These are phyloP conservation scores for Funneliformis mosseae DNA, from an alignment of 192 early-diverging fungal genomes.

Conservation along the genomic window DNA sequence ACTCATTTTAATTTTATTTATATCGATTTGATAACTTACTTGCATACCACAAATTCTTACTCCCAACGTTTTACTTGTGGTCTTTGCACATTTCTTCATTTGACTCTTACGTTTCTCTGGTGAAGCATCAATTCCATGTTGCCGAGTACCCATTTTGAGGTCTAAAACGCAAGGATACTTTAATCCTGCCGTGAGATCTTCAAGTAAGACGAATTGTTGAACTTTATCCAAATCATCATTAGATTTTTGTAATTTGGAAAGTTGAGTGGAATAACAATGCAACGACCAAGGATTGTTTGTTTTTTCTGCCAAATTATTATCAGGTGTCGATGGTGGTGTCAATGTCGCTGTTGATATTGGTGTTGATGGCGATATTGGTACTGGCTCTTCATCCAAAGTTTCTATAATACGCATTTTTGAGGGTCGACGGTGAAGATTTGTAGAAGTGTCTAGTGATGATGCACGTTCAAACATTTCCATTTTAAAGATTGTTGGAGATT, in stretches of 20 bases:
- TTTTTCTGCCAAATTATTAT: background rate
- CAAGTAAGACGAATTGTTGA: constrained; percentile 86
- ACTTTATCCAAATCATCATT: background rate
- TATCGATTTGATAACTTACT: constrained; percentile 49
- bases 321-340: background rate
- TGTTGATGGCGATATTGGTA: background rate
- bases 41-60: constrained; percentile 99
- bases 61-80: constrained; percentile 90
- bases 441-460: background rate
- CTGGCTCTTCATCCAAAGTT: background rate
- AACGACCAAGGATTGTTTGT: constrained; percentile 25
- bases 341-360: background rate
- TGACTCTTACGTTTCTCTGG: constrained; percentile 84
- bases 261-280: constrained; percentile 21
- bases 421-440: background rate
- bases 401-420: background rate
- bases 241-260: constrained; percentile 14
- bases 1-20: background rate
- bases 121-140: constrained; percentile 89
- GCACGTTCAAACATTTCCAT: background rate
- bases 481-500: background rate
- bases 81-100: constrained; percentile 88
- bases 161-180: constrained; percentile 93
- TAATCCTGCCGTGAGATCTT: constrained; percentile 90
- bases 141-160: constrained; percentile 98